These are phyloP conservation scores for Neurospora crassa DNA, from an alignment of 2,329 filamentous ascomycete species.

Conservation along the genomic window DNA sequence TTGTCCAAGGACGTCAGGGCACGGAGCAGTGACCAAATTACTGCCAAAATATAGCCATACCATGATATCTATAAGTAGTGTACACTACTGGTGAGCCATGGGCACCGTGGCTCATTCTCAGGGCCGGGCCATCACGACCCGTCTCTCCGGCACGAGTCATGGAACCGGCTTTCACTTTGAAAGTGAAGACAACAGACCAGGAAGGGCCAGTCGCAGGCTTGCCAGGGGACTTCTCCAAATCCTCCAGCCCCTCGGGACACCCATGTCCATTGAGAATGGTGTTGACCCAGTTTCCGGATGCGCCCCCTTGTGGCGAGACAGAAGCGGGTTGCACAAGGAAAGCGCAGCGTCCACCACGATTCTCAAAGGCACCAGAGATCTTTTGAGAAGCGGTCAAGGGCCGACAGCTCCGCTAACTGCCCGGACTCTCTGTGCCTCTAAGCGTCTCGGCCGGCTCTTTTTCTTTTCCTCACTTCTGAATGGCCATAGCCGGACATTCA, in stretches of 20 bases:
- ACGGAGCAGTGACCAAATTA: background rate
- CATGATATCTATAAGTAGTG: background rate
- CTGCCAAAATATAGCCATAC: background rate
- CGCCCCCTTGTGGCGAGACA: background rate
- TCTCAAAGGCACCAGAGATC: background rate
- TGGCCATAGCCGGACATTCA: background rate
- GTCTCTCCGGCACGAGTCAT: background rate
- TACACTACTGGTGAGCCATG: background rate
- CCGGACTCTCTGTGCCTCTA: background rate
- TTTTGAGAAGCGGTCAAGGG: background rate
- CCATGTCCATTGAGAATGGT: background rate
- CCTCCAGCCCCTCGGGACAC: background rate
- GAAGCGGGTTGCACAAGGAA: background rate
- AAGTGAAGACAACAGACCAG: background rate
- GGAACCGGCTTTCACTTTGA: background rate
- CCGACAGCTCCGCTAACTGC: background rate
- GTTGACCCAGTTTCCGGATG: background rate
- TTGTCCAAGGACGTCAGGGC: background rate
- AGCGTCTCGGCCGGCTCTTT: background rate
- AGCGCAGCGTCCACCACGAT: background rate
- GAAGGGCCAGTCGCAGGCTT: background rate
- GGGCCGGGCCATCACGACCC: background rate
- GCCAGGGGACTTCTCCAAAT: background rate
- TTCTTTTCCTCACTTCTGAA: background rate
- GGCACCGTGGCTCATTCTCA: background rate